Evolutionary conservation across 192 early-diverging fungal species (phyloP).

Genomic region (Lobulomyces angularis): DNA sequence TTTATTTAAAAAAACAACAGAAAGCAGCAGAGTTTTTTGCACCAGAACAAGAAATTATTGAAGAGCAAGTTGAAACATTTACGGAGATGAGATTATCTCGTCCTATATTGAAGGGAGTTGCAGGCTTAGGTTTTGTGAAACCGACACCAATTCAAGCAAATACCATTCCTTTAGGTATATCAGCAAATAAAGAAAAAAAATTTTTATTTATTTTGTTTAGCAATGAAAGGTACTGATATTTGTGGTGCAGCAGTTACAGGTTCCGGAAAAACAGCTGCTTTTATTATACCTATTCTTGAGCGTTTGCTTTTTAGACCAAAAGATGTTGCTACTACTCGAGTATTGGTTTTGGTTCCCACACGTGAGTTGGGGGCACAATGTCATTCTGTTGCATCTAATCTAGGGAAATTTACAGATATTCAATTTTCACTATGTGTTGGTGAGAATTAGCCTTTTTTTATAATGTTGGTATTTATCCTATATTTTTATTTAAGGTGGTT

Average conservation of each 20-base stretch:
- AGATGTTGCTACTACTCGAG: constrained; percentile 62
- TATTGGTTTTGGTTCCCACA: constrained; percentile 88
- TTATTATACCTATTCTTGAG: constrained; percentile 91
- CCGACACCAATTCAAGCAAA: constrained; percentile 89
- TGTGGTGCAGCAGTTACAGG: constrained; percentile 97
- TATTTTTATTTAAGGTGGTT: constrained; percentile 50
- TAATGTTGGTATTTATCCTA: background rate
- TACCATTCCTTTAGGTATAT: constrained; percentile 85
- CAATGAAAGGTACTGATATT: constrained; percentile 90
- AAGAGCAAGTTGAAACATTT: constrained; percentile 87
- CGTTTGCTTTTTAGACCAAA: constrained; percentile 83
- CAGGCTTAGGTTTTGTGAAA: constrained; percentile 76
- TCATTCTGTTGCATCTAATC: constrained; percentile 76
- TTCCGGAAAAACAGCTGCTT: constrained; percentile 96
- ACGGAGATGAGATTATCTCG: constrained; percentile 85
- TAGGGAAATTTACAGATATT: constrained; percentile 83
- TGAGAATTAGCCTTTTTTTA: background rate
- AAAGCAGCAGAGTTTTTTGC: constrained; percentile 48
- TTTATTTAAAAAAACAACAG: constrained; percentile 1
- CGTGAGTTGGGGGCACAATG: constrained; percentile 96
- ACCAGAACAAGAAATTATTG: constrained; percentile 21
- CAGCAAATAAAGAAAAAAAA: too few relatives aligned
- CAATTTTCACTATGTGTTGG: constrained; percentile 71
- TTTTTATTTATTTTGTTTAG: too few relatives aligned
- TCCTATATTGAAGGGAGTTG: constrained; percentile 83